Base-by-base conservation (phyloP, 805 yeast species). In the Spathaspora gorwiae region DNA sequence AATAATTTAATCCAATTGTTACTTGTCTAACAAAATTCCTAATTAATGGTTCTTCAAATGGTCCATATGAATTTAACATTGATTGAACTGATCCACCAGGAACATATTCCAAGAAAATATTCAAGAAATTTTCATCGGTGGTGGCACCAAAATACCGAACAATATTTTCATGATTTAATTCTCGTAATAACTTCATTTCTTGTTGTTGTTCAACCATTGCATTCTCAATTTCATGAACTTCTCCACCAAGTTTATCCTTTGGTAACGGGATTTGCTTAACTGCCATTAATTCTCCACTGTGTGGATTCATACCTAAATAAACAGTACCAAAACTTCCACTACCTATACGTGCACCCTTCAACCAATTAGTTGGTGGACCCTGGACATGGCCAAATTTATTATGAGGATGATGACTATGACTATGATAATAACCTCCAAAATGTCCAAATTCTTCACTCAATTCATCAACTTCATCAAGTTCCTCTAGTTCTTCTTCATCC, bases 241-340 rank as follows among this genome's bases (percentile, higher is more conserved):
- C 48, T 10, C 39, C 70, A 50, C 31, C 71, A 69, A 32, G 68
- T 63, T 40, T 40, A 14, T 40, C 41, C 9, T 15, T 40, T 1
- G 86, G 83, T 13, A 90, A 61, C 39, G 84, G 85, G 1, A 94
- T 97, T 61, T 90, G 97, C 59, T 94, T 94, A 14, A 94, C 97
- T 1, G 98, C 99, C 96, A 92, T 88, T 42, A 94, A 72, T 60
- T 90, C 98, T 37, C 99, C 99, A 0, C 96, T 90, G 31, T 84
- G 65, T 1, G 96, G 86, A 60, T 90, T 88, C 82, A 94, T 81
- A 0, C 97, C 99, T 33, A 94, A 68, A 50, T 85, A 90, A 1
- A 94, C 99, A 1, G 88, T 83, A 30, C 98, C 99, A 71, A 90
- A 94, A 48, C 95, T 84, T 2, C 99, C 99, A 8, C 92, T 83